phyloP scores from a whole-genome alignment of 805 yeast species.

The Cephaloascus albidus region DNA sequence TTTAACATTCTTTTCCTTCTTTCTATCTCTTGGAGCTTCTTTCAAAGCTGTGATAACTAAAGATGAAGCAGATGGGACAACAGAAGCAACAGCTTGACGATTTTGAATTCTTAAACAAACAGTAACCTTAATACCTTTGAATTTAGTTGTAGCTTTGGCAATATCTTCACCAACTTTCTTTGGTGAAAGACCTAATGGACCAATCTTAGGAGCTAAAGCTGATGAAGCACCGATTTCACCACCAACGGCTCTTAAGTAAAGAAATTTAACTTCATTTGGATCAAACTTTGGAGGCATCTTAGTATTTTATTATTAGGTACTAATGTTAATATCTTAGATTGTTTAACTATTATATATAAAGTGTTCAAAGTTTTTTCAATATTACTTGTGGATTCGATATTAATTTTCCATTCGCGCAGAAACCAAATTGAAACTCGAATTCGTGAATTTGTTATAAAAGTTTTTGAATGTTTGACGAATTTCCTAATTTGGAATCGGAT shows the following conservation, averaged over 20 bases:
- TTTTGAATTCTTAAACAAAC: conserved; percentile 98
- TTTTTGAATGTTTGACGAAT: too few species aligned
- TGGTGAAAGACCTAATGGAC: conserved; percentile 99
- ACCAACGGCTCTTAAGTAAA: conserved; percentile 99
- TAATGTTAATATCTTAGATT: too few species aligned
- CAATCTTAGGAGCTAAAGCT: conserved; percentile 99
- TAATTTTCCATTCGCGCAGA: too few species aligned
- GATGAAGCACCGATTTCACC: conserved; percentile 99
- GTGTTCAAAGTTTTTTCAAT: too few species aligned
- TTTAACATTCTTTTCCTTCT: conserved; percentile 99
- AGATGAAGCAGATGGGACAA: conserved; percentile 99
- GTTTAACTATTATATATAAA: too few species aligned
- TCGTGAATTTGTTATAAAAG: too few species aligned
- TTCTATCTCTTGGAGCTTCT: conserved; percentile 99
- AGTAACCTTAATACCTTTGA: conserved; percentile 99
- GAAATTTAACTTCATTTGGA: conserved; percentile 96
- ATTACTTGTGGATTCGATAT: too few species aligned
- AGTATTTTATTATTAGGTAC: too few species aligned
- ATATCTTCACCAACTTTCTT: conserved; percentile 99
- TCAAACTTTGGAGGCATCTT: conserved; percentile 98
- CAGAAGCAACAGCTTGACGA: conserved; percentile 99
- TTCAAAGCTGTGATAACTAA: conserved; percentile 97
- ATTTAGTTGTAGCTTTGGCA: conserved; percentile 98
- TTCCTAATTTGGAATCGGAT: too few species aligned
- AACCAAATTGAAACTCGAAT: too few species aligned